Evolutionary conservation across 148 eudicot genomes (phyloP).

Genomic region (Nepenthes gracilis): DNA sequence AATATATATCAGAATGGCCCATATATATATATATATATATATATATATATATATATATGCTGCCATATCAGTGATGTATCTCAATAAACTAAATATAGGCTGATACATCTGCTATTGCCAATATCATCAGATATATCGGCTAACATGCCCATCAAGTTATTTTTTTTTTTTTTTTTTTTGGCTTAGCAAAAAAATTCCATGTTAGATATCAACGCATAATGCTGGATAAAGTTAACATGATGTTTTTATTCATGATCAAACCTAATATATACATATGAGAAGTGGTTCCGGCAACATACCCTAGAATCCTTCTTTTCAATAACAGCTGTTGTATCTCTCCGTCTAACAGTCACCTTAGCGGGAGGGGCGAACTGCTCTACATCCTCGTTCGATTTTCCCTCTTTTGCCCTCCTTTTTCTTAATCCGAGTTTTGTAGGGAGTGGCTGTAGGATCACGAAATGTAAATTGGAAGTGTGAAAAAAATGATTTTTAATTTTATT

Average conservation of each 20-base stretch:
- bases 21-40: no score
- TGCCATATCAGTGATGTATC: no score
- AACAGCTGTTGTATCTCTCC: constrained; percentile 35
- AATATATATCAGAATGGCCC: no score
- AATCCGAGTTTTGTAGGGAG: constrained; percentile 79
- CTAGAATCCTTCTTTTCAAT: constrained; percentile 45
- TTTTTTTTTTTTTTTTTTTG: no score
- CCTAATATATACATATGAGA: neutral
- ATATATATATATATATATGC: no score
- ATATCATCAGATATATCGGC: no score
- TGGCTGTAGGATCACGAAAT: constrained; percentile 36
- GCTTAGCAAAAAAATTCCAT: no score
- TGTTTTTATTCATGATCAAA: neutral
- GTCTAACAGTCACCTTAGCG: constrained; percentile 56
- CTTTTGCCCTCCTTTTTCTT: constrained; percentile 85
- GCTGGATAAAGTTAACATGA: no score
- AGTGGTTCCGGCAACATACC: constrained; percentile 19
- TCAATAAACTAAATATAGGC: no score
- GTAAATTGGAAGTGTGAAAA: neutral
- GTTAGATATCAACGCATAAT: no score
- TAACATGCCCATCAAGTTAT: no score
- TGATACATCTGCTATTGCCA: no score
- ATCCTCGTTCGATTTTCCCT: constrained; percentile 71
- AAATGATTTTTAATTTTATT: neutral
- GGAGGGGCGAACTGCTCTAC: constrained; percentile 80